These are phyloP conservation scores for Mycena rebaudengoi DNA, from an alignment of 768 basidiomycete species.

Conservation along the genomic window DNA sequence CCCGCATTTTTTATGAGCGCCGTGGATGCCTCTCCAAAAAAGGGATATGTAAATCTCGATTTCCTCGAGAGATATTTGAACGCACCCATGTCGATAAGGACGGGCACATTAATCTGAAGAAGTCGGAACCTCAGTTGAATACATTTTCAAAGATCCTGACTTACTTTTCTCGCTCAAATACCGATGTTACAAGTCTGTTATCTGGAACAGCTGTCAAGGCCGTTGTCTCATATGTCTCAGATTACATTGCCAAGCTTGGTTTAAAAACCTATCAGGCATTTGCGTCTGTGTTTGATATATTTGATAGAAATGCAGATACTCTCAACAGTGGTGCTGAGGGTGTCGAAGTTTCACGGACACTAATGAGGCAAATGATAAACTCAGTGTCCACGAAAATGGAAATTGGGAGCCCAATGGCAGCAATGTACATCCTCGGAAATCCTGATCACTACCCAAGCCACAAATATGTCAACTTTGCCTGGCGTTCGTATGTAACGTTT, in stretches of 20 bases:
- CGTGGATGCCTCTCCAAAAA: constrained; percentile 14
- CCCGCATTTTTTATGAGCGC: not conserved
- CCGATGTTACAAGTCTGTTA: not conserved
- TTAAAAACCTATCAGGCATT: constrained; percentile 7
- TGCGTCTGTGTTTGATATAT: not conserved
- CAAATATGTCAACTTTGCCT: constrained; percentile 37
- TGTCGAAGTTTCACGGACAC: constrained; percentile 13
- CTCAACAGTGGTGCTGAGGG: not conserved
- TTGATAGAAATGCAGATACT: constrained; percentile 28
- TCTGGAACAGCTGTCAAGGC: constrained; percentile 10
- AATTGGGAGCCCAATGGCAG: constrained; percentile 43
- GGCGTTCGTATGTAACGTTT: constrained; percentile 30
- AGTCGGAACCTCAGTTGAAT: not conserved
- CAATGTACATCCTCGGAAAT: constrained; percentile 39
- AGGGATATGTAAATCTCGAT: constrained; percentile 30
- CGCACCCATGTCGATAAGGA: constrained; percentile 29
- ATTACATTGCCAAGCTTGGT: constrained; percentile 7
- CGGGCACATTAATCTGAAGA: constrained; percentile 15
- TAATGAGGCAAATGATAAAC: constrained; percentile 11
- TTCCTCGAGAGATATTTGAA: constrained; percentile 27
- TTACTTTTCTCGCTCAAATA: not conserved
- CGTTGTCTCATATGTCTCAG: not conserved
- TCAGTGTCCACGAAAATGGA: constrained; percentile 33
- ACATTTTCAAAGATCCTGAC: not conserved
- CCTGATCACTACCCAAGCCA: constrained; percentile 45